Evolutionary conservation across 805 yeast species (phyloP), one percentile per base, ranked within the genome.

Genomic region (Priceomyces melissophilus): DNA sequence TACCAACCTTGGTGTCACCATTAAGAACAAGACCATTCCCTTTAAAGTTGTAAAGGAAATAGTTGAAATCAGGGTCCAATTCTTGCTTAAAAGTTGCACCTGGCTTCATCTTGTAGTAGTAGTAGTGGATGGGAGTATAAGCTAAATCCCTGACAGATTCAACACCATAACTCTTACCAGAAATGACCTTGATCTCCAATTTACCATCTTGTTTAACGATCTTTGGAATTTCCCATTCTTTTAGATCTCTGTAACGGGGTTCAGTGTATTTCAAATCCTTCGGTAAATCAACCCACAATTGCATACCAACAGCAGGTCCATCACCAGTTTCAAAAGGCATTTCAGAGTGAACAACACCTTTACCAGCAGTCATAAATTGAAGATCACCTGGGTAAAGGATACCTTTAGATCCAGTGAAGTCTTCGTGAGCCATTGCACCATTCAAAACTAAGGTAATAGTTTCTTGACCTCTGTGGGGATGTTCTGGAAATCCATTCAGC

Each of bases 341-440:
- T 57, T 88, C 96, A 2, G 88, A 76, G 60, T 87, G 96, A 40
- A 85, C 85, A 29, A 87, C 79, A 38, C 95, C 96, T 52, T 75
- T 76, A 44, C 96, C 96, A 4, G 96, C 96, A 20, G 96, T 88
- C 96, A 88, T 88, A 61, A 88, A 87, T 61, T 88, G 96, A 49
- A 89, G 68, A 58, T 88, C 96, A 42, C 96, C 96, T 6, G 87
- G 79, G 46, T 76, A 72, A 39, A 89, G 65, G 7, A 86, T 71
- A 41, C 96, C 96, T 39, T 76, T 73, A n/a, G 84, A 67, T 1
- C 96, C 96, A 2, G 95, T 85, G 63, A 88, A 87, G 59, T 89
- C 96, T 46, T 60, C 71, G 43, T 67, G 72, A 11, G 70, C 70
- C 44, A 67, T 53, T 0, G 66, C 69, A 34, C 72, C 70, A 36